Percentiles rank a stretch among this genome's conserved stretches.
Conservation (phyloP, 768 basidiomycete genomes). For the Lactarius hatsudake region DNA sequence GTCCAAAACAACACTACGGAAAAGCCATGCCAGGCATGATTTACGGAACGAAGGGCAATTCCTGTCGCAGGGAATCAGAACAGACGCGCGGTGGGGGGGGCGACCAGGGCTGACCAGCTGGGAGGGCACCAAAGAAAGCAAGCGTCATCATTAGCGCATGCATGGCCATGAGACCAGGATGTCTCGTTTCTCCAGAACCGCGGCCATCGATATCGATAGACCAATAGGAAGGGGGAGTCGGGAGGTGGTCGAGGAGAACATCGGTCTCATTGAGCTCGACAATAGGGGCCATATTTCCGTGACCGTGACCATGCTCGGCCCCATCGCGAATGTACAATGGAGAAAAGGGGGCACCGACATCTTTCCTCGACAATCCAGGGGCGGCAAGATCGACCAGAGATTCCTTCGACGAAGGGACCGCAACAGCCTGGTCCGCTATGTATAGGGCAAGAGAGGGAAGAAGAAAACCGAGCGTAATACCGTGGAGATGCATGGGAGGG, state of each 20-base stretch:
- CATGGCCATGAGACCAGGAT: conserved; percentile 67
- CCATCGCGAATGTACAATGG: conserved; percentile 10
- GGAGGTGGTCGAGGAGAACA: conserved; percentile 57
- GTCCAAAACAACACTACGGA: conserved; percentile 62
- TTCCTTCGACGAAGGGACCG: conserved; percentile 22
- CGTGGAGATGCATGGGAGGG: conserved; percentile 25
- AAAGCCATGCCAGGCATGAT: conserved; percentile 60
- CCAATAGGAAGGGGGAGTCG: conserved; percentile 80
- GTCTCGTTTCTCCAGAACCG: conserved; percentile 43
- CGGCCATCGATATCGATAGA: conserved; percentile 68
- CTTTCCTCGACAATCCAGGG: background rate
- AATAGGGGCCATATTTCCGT: conserved; percentile 48
- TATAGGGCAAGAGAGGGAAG: conserved; percentile 25
- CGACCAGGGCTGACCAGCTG: conserved; percentile 55
- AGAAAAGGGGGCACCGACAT: background rate
- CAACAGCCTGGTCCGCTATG: conserved; percentile 20
- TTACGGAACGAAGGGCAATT: conserved; percentile 75
- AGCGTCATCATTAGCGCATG: conserved; percentile 73
- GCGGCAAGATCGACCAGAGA: conserved; percentile 28
- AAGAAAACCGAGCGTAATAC: conserved; percentile 19
- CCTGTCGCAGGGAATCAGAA: conserved; percentile 42
- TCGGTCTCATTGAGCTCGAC: conserved; percentile 77
- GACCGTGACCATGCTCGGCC: conserved; percentile 37
- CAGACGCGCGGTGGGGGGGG: background rate
- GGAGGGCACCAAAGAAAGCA: conserved; percentile 82